phyloP scores from a whole-genome alignment of 441 rosid species.

The Gossypium schwendimanii region DNA sequence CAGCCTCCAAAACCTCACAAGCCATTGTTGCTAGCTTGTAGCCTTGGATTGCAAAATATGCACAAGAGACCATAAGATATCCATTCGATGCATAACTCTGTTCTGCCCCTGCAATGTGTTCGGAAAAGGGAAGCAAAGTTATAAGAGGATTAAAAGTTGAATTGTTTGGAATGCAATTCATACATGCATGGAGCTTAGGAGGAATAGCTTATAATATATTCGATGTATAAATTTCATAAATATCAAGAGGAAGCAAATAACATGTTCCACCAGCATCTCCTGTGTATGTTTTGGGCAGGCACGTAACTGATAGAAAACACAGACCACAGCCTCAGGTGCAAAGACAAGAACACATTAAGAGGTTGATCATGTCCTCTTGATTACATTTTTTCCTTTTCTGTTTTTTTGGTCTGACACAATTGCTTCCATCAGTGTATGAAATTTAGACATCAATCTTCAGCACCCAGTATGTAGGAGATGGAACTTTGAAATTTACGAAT shows the following conservation, averaged over 20 bases:
- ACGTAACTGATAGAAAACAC: not conserved
- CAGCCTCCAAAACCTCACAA: conserved; percentile 19
- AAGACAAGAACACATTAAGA: not conserved
- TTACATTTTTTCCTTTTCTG: not conserved
- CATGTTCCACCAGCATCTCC: not conserved
- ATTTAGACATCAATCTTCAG: conserved; percentile 1
- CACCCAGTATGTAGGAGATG: not conserved
- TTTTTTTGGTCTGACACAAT: not conserved
- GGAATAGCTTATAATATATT: not conserved
- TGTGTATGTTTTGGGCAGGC: not conserved
- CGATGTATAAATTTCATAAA: not conserved
- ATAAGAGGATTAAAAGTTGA: not conserved
- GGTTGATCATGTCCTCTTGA: not conserved
- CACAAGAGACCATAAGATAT: conserved; percentile 80
- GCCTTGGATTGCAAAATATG: conserved; percentile 71
- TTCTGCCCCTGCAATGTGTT: conserved; percentile 60
- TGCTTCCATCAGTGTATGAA: not conserved
- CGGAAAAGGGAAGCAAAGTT: not conserved
- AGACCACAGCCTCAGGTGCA: not conserved
- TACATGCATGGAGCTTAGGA: not conserved
- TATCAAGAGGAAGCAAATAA: not conserved
- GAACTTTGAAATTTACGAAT: not conserved
- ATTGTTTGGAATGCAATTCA: not conserved
- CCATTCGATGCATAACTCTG: conserved; percentile 79
- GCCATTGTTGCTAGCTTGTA: conserved; percentile 29